Evolutionary conservation across 202 grass and related monocot species (phyloP).

Genomic region (Schoenoplectus tabernaemontani): DNA sequence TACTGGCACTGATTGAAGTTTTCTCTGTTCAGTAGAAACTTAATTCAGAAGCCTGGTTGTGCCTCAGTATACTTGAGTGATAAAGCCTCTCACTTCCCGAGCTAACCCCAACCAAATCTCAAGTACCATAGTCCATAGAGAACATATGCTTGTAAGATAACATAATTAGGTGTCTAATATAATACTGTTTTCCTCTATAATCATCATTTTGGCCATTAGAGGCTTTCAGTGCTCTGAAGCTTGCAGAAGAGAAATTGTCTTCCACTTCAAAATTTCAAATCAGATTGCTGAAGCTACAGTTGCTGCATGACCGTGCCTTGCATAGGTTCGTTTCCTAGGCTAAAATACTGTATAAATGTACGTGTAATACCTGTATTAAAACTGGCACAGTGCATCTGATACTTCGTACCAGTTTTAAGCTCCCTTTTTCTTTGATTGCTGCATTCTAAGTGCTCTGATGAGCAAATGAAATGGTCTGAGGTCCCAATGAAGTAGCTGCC

Average conservation of each 20-base stretch:
- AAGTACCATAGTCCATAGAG: background rate
- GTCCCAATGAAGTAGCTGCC: background rate
- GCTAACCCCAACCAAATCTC: background rate
- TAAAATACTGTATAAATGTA: slow-evolving; percentile 1
- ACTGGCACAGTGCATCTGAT: background rate
- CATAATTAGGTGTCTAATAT: slow-evolving; percentile 6
- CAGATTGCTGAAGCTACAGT: slow-evolving; percentile 78
- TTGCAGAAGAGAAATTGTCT: slow-evolving; percentile 68
- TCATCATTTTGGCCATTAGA: slow-evolving; percentile 34
- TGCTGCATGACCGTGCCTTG: slow-evolving; percentile 79
- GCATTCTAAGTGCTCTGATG: background rate
- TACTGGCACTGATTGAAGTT: background rate
- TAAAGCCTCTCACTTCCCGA: background rate
- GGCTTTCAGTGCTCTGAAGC: slow-evolving; percentile 74
- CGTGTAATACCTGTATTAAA: background rate
- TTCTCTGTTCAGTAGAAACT: background rate
- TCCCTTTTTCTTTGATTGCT: slow-evolving; percentile 16
- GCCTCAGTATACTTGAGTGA: background rate
- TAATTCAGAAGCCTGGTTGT: background rate
- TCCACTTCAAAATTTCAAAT: slow-evolving; percentile 57
- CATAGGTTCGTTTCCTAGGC: slow-evolving; percentile 45
- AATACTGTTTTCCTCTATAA: slow-evolving; percentile 6
- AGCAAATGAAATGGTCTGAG: background rate
- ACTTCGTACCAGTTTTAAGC: background rate
- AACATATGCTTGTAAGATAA: background rate